Evolutionary conservation across 176 grass and related monocot species (phyloP).

Genomic region (Carex kokanica): DNA sequence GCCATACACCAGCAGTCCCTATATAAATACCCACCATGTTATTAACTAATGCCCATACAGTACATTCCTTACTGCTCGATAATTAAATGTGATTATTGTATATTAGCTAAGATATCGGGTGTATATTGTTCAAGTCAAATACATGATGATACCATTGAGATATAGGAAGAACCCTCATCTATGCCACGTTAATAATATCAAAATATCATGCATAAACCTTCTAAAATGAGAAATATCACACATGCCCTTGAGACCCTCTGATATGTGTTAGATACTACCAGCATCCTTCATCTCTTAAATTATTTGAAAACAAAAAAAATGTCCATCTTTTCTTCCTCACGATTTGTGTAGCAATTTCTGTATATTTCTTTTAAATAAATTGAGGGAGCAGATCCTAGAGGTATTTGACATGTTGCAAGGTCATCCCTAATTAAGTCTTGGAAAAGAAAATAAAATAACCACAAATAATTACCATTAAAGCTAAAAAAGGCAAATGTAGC

Average conservation of each 20-base stretch:
- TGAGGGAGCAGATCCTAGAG: background rate
- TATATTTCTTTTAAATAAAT: background rate
- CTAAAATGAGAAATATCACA: background rate
- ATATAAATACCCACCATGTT: conserved; percentile 24
- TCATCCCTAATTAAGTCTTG: background rate
- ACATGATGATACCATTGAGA: background rate
- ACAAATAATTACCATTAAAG: conserved; percentile 71
- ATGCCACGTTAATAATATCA: background rate
- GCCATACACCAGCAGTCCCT: conserved; percentile 98
- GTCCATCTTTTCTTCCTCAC: background rate
- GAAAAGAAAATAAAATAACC: background rate
- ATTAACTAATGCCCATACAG: background rate
- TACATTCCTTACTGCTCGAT: background rate
- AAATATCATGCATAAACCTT: background rate
- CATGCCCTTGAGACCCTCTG: background rate
- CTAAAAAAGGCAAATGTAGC: conserved; percentile 88
- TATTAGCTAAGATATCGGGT: background rate
- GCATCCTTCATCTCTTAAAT: background rate
- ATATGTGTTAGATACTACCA: background rate
- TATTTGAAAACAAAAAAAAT: background rate
- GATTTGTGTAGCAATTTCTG: background rate
- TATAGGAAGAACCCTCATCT: background rate
- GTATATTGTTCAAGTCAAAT: background rate
- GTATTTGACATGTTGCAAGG: conserved; percentile 3
- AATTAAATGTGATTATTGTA: background rate